These are phyloP conservation scores for Acacia acuminata DNA, from an alignment of 306 rosid species.

Conservation along the genomic window DNA sequence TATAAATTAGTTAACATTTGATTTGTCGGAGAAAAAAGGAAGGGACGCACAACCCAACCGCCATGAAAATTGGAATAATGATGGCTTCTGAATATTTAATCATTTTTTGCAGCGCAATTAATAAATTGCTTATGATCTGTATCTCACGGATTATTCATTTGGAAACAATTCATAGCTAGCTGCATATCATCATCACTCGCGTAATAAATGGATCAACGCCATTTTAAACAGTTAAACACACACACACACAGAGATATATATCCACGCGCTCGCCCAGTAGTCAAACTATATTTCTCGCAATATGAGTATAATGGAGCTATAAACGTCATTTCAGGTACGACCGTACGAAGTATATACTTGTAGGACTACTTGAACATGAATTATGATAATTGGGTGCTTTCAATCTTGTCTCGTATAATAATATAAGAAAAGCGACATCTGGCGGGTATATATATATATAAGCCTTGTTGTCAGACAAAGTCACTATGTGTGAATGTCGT, in stretches of 20 bases:
- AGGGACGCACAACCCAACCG: background rate
- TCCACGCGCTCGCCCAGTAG: no score
- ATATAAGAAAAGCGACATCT: background rate
- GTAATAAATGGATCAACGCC: background rate
- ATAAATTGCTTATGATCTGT: background rate
- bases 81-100: background rate
- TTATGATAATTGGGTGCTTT: slow-evolving; percentile 11
- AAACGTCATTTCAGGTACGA: background rate
- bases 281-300: no score
- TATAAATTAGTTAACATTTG: no score
- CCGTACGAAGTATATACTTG: background rate
- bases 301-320: background rate
- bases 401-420: background rate
- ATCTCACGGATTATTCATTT: background rate
- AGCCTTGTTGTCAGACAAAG: background rate
- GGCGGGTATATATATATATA: background rate
- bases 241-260: no score
- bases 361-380: background rate
- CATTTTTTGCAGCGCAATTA: background rate
- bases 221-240: no score
- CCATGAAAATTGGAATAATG: background rate
- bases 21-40: background rate
- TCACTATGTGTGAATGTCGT: background rate
- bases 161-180: background rate
- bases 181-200: background rate